phyloP scores from a whole-genome alignment of 345 rosid genomes.

The Anacardium occidentale region DNA sequence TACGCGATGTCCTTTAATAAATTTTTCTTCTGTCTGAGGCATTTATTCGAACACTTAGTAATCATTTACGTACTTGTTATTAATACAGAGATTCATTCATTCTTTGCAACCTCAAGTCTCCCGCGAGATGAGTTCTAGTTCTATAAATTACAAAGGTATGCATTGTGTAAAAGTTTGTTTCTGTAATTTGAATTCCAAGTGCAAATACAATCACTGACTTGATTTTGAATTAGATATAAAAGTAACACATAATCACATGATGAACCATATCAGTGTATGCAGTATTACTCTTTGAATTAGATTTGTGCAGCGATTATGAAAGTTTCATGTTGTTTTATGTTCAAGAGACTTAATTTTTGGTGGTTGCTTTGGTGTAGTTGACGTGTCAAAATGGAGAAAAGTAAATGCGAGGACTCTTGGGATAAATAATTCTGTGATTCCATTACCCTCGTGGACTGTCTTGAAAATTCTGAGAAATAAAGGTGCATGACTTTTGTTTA shows the following conservation, averaged over 20 bases:
- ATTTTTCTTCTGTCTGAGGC: conserved; percentile 17
- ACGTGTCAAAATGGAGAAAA: conserved; percentile 62
- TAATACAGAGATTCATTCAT: conserved; percentile 39
- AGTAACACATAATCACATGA: too few relatives aligned
- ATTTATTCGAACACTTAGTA: conserved; percentile 42
- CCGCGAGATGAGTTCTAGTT: conserved; percentile 24
- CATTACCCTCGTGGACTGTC: conserved; percentile 48
- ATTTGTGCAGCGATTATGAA: too few relatives aligned
- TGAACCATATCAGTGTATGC: too few relatives aligned
- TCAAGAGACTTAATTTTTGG: conserved; percentile 7
- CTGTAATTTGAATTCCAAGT: neutral
- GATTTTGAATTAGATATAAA: too few relatives aligned
- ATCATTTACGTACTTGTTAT: conserved; percentile 13
- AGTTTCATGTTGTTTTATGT: neutral
- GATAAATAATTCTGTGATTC: conserved; percentile 45
- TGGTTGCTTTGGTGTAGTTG: conserved; percentile 31
- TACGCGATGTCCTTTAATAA: neutral
- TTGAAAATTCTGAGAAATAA: conserved; percentile 45
- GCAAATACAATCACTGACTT: too few relatives aligned
- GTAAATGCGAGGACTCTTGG: conserved; percentile 47
- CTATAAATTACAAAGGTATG: conserved; percentile 28
- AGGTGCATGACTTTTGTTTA: conserved; percentile 37
- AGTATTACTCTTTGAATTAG: too few relatives aligned
- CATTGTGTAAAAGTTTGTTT: neutral
- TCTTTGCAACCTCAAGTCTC: conserved; percentile 21